Evolutionary conservation across 2,329 filamentous ascomycete species (phyloP), one percentile per base, ranked within the genome.

Genomic region (Stemphylium beticola): DNA sequence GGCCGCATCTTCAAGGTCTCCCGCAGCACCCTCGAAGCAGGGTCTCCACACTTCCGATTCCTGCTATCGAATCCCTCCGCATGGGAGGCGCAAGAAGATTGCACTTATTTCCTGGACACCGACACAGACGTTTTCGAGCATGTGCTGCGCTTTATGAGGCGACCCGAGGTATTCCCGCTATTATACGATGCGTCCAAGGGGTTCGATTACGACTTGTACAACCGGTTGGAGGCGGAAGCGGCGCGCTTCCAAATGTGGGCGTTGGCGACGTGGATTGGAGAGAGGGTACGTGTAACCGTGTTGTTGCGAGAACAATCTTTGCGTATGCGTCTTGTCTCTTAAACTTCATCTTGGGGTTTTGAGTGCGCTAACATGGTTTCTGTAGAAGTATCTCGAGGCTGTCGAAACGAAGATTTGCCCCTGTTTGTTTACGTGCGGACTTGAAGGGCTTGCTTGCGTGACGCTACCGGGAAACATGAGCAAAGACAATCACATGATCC

Each of bases 91-190:
- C 56, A 68, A 39, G 31, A 48, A 6, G 69, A 76, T 41, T 67
- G 64, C 2, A 68, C 67, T 0, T 70, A 69, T 55, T 78, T 77
- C 58, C 47, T 79, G 43, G 76, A 78, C 40, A 58, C 71, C 0
- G 72, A 78, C 48, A 59, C 68, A 1, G 41, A 58, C 1, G 33
- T 73, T 7, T 78, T 78, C 52, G 49, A 66, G 24, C 65, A 78
- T 44, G 61, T 78, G 49, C 64, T 78, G 3, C 57, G 60, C 0
- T 77, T 71, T 51, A 65, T 77, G 11, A 72, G 76, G 42, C 38
- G 46, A 36, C 46, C 2, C 66, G 60, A 4, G 64, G 67, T 2
- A 61, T 67, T 4, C 62, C 67, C 31, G 75, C 76, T 0, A 17
- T 78, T 6, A 76, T 75, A 61, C 76, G 68, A 52, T 60, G 43